Evolutionary conservation across 495 filamentous ascomycete genomes (phyloP), one percentile per base, ranked within the genome.

Genomic region (Xylaria intraflava): DNA sequence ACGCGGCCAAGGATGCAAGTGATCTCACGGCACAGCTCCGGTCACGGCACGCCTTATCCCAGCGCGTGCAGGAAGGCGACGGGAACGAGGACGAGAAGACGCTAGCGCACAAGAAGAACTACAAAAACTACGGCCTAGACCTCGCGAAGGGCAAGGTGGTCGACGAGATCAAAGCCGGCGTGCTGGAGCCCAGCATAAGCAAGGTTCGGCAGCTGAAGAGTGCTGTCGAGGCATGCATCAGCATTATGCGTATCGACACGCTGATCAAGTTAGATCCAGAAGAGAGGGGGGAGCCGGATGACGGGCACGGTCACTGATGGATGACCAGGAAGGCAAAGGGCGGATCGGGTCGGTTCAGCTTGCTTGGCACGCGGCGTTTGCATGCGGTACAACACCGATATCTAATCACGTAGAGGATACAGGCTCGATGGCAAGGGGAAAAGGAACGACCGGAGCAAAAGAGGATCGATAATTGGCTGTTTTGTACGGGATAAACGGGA

Each of bases 161-260:
- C 53, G 93, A 99, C 72, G 81, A 86, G 72, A 78, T 99, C 62
- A 96, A 95, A 81, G 86, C 87, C 14, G 93, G 93, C 63, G 91
- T 97, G 66, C 65, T 97, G 68, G 93, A 99, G 76, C 93, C 93
- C 26, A 92, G 87, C 71, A 92, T 99, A 80, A 96, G 92, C 79
- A 99, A 99, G 81, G 80, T 99, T 61, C 86, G 89, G 75, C 92
- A 96, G 77, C 75, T 99, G 61, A 99, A 99, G 86, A 90, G 86
- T 77, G 94, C 94, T 46, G 93, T 97, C 48, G 93, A 99, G 76
- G 93, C 93, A 53, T 97, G 94, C 71, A 96, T 99, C 72, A 86
- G 90, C 64, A 96, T 99, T 68, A 96, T 99, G 94, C 83, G 93
- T 64, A 99, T 99, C 65, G 93, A 99, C 77, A 99, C 93, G 56